Conservation (phyloP, 1,284 basidiomycete genomes). For the Ganoderma leucocontextum region DNA sequence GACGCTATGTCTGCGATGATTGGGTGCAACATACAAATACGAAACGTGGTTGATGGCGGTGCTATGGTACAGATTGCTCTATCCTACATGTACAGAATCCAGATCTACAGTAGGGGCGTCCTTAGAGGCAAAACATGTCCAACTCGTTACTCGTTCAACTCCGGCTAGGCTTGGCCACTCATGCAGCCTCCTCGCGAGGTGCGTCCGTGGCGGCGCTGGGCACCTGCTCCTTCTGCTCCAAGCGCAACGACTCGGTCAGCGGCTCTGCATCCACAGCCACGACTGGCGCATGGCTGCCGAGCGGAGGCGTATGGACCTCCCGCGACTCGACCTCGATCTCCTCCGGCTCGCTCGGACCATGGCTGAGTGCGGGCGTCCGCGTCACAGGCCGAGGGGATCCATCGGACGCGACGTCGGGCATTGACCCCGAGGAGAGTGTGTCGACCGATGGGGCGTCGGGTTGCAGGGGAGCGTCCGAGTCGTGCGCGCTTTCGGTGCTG, state of each 20-base stretch:
- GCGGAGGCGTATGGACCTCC: slow-evolving; percentile 27
- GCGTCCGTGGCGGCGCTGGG: not conserved
- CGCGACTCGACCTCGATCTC: slow-evolving; percentile 32
- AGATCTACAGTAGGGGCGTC: not conserved
- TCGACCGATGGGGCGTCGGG: slow-evolving; percentile 3
- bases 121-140: not conserved
- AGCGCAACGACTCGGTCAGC: not conserved
- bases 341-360: slow-evolving; percentile 22
- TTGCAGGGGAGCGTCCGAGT: slow-evolving; percentile 23
- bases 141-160: not conserved
- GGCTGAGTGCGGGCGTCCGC: slow-evolving; percentile 27
- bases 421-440: not conserved
- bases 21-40: too few species aligned
- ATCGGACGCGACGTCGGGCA: not conserved
- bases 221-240: not conserved
- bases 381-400: slow-evolving; percentile 19
- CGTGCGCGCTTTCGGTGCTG: slow-evolving; percentile 21
- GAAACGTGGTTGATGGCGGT: not conserved
- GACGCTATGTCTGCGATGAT: too few species aligned
- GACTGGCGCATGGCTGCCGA: slow-evolving; percentile 16
- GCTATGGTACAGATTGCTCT: not conserved
- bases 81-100: not conserved
- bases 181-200: not conserved
- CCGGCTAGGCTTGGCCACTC: not conserved
- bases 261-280: slow-evolving; percentile 6